Evolutionary conservation across 805 yeast species (phyloP).

Genomic region (Candida piceae): DNA sequence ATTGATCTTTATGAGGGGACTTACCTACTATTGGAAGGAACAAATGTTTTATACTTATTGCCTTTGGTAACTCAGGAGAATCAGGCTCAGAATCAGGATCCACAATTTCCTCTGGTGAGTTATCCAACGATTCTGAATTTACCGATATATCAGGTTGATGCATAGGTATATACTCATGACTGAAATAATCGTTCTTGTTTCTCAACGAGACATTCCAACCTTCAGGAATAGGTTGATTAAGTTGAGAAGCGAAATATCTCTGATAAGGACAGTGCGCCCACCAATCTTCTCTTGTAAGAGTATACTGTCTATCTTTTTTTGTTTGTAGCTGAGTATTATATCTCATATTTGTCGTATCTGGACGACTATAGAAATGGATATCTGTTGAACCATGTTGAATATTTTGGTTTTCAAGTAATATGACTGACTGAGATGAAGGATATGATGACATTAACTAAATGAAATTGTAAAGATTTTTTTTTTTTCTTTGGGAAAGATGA

Average conservation of each 20-base stretch:
- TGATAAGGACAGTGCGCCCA: slow-evolving; percentile 26
- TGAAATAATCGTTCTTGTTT: slow-evolving; percentile 16
- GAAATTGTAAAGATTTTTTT: too few species aligned
- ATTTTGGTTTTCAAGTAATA: too few species aligned
- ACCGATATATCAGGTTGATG: background rate
- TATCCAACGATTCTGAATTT: background rate
- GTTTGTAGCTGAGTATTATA: too few species aligned
- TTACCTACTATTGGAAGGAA: background rate
- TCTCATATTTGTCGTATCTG: too few species aligned
- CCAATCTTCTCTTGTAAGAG: slow-evolving; percentile 5
- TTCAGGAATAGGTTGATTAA: slow-evolving; percentile 13
- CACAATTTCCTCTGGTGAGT: background rate
- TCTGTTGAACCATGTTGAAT: too few species aligned
- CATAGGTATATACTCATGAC: slow-evolving; percentile 37
- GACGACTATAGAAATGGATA: too few species aligned
- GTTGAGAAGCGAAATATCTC: slow-evolving; percentile 16
- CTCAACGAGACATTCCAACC: slow-evolving; percentile 15
- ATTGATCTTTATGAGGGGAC: too few species aligned
- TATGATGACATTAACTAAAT: too few species aligned
- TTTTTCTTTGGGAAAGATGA: too few species aligned
- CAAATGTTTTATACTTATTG: background rate
- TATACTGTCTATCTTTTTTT: slow-evolving; percentile 1
- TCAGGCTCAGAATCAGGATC: background rate
- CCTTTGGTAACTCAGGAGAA: background rate
- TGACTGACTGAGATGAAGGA: too few species aligned